phyloP scores from a whole-genome alignment of 2,329 filamentous ascomycete species.

The Rhexocercosporidium sp. region DNA sequence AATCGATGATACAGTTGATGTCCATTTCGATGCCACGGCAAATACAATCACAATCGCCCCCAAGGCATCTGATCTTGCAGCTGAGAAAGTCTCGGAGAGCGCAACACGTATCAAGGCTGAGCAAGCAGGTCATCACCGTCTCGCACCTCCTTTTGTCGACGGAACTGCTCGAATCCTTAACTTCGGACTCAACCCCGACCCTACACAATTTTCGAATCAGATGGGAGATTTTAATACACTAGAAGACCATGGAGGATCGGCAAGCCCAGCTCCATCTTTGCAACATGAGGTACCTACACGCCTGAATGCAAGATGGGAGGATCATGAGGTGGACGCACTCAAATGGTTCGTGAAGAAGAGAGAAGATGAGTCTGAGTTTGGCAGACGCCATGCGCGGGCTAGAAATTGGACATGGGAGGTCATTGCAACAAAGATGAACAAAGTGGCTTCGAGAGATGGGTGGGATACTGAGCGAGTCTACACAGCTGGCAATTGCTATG shows the following conservation, averaged over 20 bases:
- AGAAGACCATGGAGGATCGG: neutral
- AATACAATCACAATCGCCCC: neutral
- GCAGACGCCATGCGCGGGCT: neutral
- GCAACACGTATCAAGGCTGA: neutral
- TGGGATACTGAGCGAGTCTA: constrained; percentile 1
- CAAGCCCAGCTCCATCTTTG: neutral
- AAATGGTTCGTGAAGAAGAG: constrained; percentile 6
- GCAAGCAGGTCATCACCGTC: too few species aligned
- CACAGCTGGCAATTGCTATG: constrained; percentile 1
- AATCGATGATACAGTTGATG: neutral
- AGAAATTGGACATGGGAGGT: constrained; percentile 7
- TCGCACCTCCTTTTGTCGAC: too few species aligned
- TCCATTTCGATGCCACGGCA: neutral
- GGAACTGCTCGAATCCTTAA: neutral
- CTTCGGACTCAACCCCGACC: neutral
- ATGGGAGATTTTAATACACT: neutral
- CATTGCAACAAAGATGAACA: constrained; percentile 14
- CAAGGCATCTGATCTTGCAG: neutral
- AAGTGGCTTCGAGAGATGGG: constrained; percentile 6
- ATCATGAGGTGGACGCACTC: neutral
- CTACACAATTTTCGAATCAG: neutral
- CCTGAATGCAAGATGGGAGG: neutral
- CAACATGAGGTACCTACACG: neutral
- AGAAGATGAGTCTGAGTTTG: neutral
- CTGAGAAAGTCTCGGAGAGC: neutral